phyloP scores from a whole-genome alignment of 1,284 basidiomycete species.

The Blastosporella zonata region DNA sequence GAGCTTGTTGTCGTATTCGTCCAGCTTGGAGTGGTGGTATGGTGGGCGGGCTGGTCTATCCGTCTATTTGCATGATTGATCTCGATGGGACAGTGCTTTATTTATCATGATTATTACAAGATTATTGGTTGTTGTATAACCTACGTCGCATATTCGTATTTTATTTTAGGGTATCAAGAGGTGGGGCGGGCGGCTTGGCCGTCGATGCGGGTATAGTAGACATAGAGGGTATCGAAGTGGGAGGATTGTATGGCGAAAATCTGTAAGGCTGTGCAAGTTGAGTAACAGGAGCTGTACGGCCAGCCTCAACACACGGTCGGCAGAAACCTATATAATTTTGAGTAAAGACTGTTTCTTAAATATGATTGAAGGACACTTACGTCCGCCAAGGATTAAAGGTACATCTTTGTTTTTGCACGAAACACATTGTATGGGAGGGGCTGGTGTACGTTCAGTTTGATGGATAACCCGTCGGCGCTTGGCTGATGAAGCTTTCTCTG shows the following conservation, averaged over 20 bases:
- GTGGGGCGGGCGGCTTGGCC: neutral
- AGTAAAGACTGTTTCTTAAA: neutral
- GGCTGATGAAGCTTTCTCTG: slow-evolving; percentile 26
- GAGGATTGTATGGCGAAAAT: slow-evolving; percentile 10
- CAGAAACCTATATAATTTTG: slow-evolving; percentile 44
- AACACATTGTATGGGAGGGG: slow-evolving; percentile 50
- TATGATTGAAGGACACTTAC: slow-evolving; percentile 40
- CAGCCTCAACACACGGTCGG: slow-evolving; percentile 57
- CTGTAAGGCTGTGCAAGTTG: slow-evolving; percentile 16
- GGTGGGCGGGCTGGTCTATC: slow-evolving; percentile 72
- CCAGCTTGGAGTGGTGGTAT: slow-evolving; percentile 53
- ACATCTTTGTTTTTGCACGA: slow-evolving; percentile 63
- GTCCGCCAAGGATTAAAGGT: slow-evolving; percentile 67
- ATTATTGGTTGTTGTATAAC: slow-evolving; percentile 1
- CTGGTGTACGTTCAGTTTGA: slow-evolving; percentile 19
- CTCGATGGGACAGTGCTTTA: slow-evolving; percentile 1
- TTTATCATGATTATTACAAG: neutral
- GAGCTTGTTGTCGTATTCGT: slow-evolving; percentile 54
- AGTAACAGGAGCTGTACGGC: slow-evolving; percentile 25
- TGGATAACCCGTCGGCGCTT: slow-evolving; percentile 33
- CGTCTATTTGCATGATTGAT: slow-evolving; percentile 29
- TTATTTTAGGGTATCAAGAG: slow-evolving; percentile 6
- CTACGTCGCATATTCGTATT: slow-evolving; percentile 2
- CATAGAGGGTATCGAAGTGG: neutral
- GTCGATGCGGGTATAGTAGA: neutral